Evolutionary conservation across 192 early-diverging fungal genomes (phyloP).

Genomic region (Obelidium mucronatum): DNA sequence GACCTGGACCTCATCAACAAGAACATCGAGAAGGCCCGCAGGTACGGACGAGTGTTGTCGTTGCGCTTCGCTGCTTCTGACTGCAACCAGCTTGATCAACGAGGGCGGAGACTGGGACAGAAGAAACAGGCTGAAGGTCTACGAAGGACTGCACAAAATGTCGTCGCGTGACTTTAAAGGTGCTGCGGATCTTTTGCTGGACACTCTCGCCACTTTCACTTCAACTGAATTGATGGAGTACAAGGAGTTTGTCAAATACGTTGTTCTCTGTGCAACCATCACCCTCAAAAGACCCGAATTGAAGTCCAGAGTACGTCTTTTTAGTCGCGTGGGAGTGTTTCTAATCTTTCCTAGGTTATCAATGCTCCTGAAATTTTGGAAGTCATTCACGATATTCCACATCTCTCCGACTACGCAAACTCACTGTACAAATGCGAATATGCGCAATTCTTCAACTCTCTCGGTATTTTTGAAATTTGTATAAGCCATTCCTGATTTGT

Average conservation of each 20-base stretch:
- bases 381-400: slow-evolving; percentile 88
- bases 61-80: not conserved
- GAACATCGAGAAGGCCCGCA: slow-evolving; percentile 83
- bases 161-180: slow-evolving; percentile 96
- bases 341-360: slow-evolving; percentile 65
- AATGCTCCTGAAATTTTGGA: slow-evolving; percentile 97
- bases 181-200: slow-evolving; percentile 88
- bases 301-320: slow-evolving; percentile 81
- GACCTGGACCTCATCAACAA: slow-evolving; percentile 79
- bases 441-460: slow-evolving; percentile 87
- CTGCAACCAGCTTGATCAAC: slow-evolving; percentile 80
- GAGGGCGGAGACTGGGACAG: slow-evolving; percentile 99
- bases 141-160: slow-evolving; percentile 92
- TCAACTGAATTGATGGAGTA: slow-evolving; percentile 98
- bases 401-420: slow-evolving; percentile 81
- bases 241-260: slow-evolving; percentile 95
- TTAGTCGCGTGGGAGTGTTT: not conserved
- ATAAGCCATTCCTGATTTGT: not conserved
- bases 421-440: slow-evolving; percentile 94
- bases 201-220: slow-evolving; percentile 95
- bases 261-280: slow-evolving; percentile 86
- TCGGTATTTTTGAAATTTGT: slow-evolving; percentile 56
- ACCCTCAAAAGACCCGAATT: slow-evolving; percentile 91
- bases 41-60: slow-evolving; percentile 41
- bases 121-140: slow-evolving; percentile 95